A percentile compares a stretch with the other conserved stretches of the same genome.
Evolutionary conservation across 1,139 yeast species (phyloP).

Genomic region (Spencermartinsiella ligniputridi): DNA sequence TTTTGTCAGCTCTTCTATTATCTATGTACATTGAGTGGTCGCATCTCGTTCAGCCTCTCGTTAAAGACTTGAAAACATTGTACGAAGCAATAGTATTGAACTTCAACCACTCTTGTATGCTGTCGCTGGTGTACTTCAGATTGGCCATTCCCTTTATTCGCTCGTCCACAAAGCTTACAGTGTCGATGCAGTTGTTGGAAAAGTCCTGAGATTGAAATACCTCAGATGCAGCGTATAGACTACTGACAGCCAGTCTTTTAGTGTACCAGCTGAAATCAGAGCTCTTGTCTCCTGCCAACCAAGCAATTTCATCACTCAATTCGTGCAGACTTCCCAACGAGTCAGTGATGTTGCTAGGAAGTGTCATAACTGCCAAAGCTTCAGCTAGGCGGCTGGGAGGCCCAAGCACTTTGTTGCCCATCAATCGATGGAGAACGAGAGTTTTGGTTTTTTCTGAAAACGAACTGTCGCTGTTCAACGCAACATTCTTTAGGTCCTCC

Average conservation of each 20-base stretch:
- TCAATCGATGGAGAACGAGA: constrained; percentile 57
- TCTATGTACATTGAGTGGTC: too few relatives aligned
- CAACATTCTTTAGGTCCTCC: constrained; percentile 23
- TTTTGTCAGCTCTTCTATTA: too few relatives aligned
- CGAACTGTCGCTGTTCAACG: constrained; percentile 18
- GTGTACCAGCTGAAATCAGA: constrained; percentile 91
- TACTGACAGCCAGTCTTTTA: constrained; percentile 66
- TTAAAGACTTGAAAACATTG: constrained; percentile 58
- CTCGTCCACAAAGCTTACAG: constrained; percentile 60
- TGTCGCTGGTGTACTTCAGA: constrained; percentile 57
- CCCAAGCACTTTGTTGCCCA: constrained; percentile 54
- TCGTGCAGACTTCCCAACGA: constrained; percentile 66
- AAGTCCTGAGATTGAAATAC: constrained; percentile 75
- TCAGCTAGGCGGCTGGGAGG: constrained; percentile 28
- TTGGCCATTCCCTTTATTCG: constrained; percentile 52
- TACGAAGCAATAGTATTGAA: constrained; percentile 64
- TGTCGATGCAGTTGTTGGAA: constrained; percentile 51
- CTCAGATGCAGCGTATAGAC: constrained; percentile 67
- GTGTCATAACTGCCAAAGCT: constrained; percentile 52
- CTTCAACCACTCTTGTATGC: constrained; percentile 67
- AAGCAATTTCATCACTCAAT: constrained; percentile 79
- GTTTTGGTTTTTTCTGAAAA: constrained; percentile 18
- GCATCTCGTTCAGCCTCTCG: constrained; percentile 15
- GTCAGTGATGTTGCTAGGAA: constrained; percentile 48
- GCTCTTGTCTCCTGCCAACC: constrained; percentile 74